Evolutionary conservation across 2,329 filamentous ascomycete species (phyloP).

Genomic region (Ophiostoma himal-ulmi): DNA sequence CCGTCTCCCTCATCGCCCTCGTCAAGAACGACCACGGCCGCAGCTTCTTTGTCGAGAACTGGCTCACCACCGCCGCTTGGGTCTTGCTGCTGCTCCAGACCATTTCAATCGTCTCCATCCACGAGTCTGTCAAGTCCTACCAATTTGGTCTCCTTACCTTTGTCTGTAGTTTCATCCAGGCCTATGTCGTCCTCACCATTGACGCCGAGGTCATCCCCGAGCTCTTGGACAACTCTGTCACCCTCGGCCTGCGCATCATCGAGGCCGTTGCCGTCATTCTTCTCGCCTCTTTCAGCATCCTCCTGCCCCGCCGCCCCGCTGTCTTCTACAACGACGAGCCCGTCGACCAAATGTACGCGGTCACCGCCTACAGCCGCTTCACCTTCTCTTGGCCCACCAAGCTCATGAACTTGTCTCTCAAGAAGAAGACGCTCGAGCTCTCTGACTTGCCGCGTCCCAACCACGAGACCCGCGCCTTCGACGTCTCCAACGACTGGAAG

Average conservation of each 20-base stretch:
- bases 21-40: conserved; percentile 33
- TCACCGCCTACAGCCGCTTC: conserved; percentile 54
- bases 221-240: conserved; percentile 31
- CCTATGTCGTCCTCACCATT: conserved; percentile 42
- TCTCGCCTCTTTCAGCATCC: conserved; percentile 45
- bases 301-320: conserved; percentile 61
- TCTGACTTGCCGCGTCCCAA: conserved; percentile 58
- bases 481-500: conserved; percentile 47
- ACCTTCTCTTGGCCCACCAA: conserved; percentile 60
- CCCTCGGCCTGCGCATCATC: conserved; percentile 43
- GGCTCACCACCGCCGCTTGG: conserved; percentile 57
- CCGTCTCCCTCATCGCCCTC: conserved; percentile 49
- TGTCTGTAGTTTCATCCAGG: conserved; percentile 43
- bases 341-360: conserved; percentile 60
- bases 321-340: conserved; percentile 54
- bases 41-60: conserved; percentile 48
- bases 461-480: conserved; percentile 48
- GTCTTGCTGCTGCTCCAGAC: conserved; percentile 51
- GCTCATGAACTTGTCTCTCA: conserved; percentile 49
- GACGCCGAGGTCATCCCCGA: conserved; percentile 37
- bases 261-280: conserved; percentile 43
- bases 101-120: conserved; percentile 43
- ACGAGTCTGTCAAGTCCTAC: conserved; percentile 48
- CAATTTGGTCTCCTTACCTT: conserved; percentile 48
- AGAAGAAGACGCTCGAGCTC: conserved; percentile 56